Percentiles rank a stretch among this genome's conserved stretches.
Evolutionary conservation across 352 stramenopile genomes (phyloP).

Genomic region (Aphanomyces stellatus): DNA sequence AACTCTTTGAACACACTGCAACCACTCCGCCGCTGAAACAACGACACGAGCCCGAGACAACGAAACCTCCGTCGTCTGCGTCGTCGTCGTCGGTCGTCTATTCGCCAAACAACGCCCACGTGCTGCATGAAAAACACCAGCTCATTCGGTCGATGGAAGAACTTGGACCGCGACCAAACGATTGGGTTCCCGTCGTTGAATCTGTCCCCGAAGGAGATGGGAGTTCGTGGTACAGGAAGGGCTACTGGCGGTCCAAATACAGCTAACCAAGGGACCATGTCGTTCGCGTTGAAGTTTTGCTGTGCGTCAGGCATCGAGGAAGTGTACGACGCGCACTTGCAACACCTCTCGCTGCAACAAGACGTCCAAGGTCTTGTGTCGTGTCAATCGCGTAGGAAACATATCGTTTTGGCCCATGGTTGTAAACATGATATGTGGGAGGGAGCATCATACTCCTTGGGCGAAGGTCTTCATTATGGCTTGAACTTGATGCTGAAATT

Average conservation of each 20-base stretch:
- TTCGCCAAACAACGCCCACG: slow-evolving; percentile 8
- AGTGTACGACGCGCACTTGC: too few relatives aligned
- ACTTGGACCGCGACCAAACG: slow-evolving; percentile 5
- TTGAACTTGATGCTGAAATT: too few relatives aligned
- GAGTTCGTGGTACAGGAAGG: slow-evolving; percentile 37
- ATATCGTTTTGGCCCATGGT: too few relatives aligned
- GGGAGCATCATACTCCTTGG: too few relatives aligned
- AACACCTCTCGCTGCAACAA: too few relatives aligned
- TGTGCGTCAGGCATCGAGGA: too few relatives aligned
- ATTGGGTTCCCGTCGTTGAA: slow-evolving; percentile 16
- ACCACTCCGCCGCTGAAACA: slow-evolving; percentile 22
- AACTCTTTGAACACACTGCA: slow-evolving; percentile 34
- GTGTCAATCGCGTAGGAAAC: too few relatives aligned
- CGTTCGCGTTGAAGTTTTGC: too few relatives aligned
- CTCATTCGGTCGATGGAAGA: slow-evolving; percentile 34
- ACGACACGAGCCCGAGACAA: background rate
- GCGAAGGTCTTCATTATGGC: too few relatives aligned
- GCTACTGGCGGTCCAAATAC: slow-evolving; percentile 50
- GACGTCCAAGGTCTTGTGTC: too few relatives aligned
- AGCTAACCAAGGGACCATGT: too few relatives aligned
- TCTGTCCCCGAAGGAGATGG: slow-evolving; percentile 4
- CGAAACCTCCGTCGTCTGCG: background rate
- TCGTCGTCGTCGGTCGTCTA: background rate
- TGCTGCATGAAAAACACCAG: slow-evolving; percentile 33
- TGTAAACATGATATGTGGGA: too few relatives aligned